Evolutionary conservation across 2,329 filamentous ascomycete genomes (phyloP).

Genomic region (Cercospora canescens): DNA sequence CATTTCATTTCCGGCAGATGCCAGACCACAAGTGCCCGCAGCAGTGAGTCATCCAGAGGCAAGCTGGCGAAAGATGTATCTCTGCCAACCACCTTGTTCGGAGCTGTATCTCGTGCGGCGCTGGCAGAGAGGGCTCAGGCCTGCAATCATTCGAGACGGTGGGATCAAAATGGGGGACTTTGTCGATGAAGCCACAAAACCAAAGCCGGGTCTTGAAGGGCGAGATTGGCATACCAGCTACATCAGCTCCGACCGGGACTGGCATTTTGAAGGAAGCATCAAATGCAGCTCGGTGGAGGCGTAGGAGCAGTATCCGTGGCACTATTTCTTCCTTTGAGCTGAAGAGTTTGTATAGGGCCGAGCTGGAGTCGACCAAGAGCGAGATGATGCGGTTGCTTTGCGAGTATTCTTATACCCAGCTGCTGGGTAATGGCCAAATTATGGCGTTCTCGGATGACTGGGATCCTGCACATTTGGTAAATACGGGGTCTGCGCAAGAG

Average conservation of each 20-base stretch:
- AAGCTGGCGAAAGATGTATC: slow-evolving; percentile 38
- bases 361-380: slow-evolving; percentile 1
- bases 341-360: not conserved
- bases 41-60: slow-evolving; percentile 33
- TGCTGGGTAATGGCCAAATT: slow-evolving; percentile 19
- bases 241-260: slow-evolving; percentile 36
- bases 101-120: slow-evolving; percentile 33
- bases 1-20: slow-evolving; percentile 33
- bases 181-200: slow-evolving; percentile 28
- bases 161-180: slow-evolving; percentile 38
- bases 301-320: slow-evolving; percentile 28
- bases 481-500: slow-evolving; percentile 4
- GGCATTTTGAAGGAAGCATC: slow-evolving; percentile 40
- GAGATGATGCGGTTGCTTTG: slow-evolving; percentile 14
- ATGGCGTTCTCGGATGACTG: slow-evolving; percentile 25
- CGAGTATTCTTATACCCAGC: slow-evolving; percentile 22
- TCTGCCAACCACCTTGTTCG: slow-evolving; percentile 37
- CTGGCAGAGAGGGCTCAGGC: slow-evolving; percentile 30
- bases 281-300: slow-evolving; percentile 28
- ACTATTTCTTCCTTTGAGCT: slow-evolving; percentile 2
- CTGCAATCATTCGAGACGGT: slow-evolving; percentile 28
- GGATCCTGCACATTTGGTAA: slow-evolving; percentile 22
- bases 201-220: slow-evolving; percentile 19
- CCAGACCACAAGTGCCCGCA: slow-evolving; percentile 16
- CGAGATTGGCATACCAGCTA: slow-evolving; percentile 34